Conservation (phyloP, 2,329 filamentous ascomycete species). For the Ophiostoma montium region DNA sequence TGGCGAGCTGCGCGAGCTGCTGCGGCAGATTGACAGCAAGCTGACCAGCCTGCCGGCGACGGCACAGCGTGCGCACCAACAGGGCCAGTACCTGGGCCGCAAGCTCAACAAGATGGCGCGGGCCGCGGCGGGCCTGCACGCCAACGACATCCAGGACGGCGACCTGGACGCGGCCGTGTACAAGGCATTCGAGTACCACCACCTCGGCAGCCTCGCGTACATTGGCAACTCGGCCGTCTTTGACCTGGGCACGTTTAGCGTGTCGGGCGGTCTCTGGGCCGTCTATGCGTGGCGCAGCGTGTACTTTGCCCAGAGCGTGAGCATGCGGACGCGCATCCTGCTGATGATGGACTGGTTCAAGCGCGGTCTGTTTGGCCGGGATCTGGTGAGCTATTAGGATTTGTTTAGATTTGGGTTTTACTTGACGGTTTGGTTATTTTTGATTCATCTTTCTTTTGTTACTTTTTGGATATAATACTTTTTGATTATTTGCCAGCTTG, state of each 20-base stretch:
- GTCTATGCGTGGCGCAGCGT: slow-evolving; percentile 94
- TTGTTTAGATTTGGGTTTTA: background rate
- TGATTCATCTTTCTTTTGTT: background rate
- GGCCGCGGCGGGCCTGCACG: slow-evolving; percentile 55
- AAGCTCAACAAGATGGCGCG: slow-evolving; percentile 90
- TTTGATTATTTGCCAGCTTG: too few relatives aligned
- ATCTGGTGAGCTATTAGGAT: slow-evolving; percentile 52
- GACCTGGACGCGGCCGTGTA: slow-evolving; percentile 87
- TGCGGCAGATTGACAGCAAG: slow-evolving; percentile 87
- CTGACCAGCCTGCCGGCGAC: slow-evolving; percentile 90
- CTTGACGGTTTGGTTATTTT: background rate
- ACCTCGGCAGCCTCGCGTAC: slow-evolving; percentile 85
- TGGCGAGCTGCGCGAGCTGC: slow-evolving; percentile 73
- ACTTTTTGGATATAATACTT: too few relatives aligned
- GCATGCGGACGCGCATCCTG: slow-evolving; percentile 72
- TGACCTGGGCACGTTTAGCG: slow-evolving; percentile 65
- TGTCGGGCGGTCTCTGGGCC: slow-evolving; percentile 74
- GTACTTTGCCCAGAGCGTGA: slow-evolving; percentile 96
- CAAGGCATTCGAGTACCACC: slow-evolving; percentile 86
- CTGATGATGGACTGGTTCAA: slow-evolving; percentile 99
- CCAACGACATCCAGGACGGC: slow-evolving; percentile 75
- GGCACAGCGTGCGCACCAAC: slow-evolving; percentile 90
- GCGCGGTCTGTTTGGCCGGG: slow-evolving; percentile 85
- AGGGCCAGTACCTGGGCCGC: slow-evolving; percentile 79
- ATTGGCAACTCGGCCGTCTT: slow-evolving; percentile 95